Conservation (phyloP, 2,329 filamentous ascomycete genomes). For the Arachnomyces sp. region DNA sequence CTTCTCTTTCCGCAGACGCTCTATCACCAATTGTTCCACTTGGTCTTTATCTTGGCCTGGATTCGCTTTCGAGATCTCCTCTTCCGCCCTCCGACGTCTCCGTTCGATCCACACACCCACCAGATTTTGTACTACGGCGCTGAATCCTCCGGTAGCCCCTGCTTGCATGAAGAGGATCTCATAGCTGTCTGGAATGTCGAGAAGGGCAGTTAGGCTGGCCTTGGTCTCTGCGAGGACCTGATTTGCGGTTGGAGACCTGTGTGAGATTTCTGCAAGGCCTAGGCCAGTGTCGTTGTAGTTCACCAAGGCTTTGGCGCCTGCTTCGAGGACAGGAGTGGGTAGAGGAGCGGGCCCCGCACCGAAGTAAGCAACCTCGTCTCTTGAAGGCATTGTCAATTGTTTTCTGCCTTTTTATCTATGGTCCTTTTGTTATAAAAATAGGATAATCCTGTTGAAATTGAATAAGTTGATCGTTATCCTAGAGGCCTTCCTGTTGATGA, state of each 20-base stretch:
- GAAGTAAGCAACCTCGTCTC: conserved; percentile 75
- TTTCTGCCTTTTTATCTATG: neutral
- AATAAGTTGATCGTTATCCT: too few relatives aligned
- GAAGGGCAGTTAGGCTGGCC: conserved; percentile 61
- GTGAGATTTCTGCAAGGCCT: conserved; percentile 82
- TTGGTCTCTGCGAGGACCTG: conserved; percentile 75
- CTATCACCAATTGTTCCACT: conserved; percentile 50
- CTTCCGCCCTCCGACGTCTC: conserved; percentile 53
- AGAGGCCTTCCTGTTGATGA: too few relatives aligned
- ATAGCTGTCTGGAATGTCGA: conserved; percentile 80
- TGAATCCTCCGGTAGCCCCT: conserved; percentile 80
- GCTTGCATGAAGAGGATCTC: conserved; percentile 83
- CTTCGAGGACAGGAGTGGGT: conserved; percentile 72
- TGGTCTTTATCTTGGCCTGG: conserved; percentile 41
- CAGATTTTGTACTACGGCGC: conserved; percentile 75
- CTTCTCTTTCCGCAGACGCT: conserved; percentile 57
- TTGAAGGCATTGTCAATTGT: conserved; percentile 54
- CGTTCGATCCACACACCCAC: conserved; percentile 73
- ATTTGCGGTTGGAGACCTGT: conserved; percentile 71
- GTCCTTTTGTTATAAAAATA: too few relatives aligned
- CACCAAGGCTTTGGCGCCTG: conserved; percentile 66
- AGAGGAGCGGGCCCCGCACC: conserved; percentile 85
- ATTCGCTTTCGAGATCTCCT: conserved; percentile 42
- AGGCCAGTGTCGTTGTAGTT: conserved; percentile 77
- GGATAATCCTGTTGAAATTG: too few relatives aligned